These are phyloP conservation scores for Cladorrhinum sp. DNA, from an alignment of 2,329 filamentous ascomycete genomes.

Conservation along the genomic window DNA sequence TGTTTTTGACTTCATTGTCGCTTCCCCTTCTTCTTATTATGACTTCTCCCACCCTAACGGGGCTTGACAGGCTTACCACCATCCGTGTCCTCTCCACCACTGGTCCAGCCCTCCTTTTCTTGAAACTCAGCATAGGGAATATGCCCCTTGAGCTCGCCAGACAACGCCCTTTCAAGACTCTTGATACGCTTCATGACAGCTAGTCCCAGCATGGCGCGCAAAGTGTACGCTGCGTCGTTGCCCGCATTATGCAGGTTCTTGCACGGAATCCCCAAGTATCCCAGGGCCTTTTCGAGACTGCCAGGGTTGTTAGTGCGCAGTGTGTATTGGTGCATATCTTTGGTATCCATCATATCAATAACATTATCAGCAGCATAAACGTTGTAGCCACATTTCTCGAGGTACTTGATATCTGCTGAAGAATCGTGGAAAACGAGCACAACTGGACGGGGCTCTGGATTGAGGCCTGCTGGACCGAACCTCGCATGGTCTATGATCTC, in stretches of 20 bases:
- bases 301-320: constrained; percentile 50
- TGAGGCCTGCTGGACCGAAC: constrained; percentile 10
- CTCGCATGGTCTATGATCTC: constrained; percentile 19
- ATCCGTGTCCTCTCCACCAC: constrained; percentile 33
- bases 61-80: constrained; percentile 23
- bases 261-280: constrained; percentile 59
- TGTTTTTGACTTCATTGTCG: too few species aligned
- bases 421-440: constrained; percentile 79
- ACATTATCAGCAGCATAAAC: constrained; percentile 52
- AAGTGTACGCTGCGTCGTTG: constrained; percentile 79
- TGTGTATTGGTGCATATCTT: constrained; percentile 64
- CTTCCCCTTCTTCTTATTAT: neutral
- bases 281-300: constrained; percentile 60
- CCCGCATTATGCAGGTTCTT: constrained; percentile 80
- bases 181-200: constrained; percentile 37
- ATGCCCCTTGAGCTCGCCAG: constrained; percentile 9
- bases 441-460: constrained; percentile 42
- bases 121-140: constrained; percentile 21
- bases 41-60: neutral
- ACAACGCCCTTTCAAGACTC: constrained; percentile 24
- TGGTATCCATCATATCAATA: constrained; percentile 69
- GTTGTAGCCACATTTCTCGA: constrained; percentile 63
- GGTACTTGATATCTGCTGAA: constrained; percentile 63
- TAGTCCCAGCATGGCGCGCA: constrained; percentile 69
- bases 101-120: constrained; percentile 31